Percentiles rank a stretch among this genome's conserved stretches.
phyloP scores from a whole-genome alignment of 352 stramenopile species.

The Phytophthora podocarpi region DNA sequence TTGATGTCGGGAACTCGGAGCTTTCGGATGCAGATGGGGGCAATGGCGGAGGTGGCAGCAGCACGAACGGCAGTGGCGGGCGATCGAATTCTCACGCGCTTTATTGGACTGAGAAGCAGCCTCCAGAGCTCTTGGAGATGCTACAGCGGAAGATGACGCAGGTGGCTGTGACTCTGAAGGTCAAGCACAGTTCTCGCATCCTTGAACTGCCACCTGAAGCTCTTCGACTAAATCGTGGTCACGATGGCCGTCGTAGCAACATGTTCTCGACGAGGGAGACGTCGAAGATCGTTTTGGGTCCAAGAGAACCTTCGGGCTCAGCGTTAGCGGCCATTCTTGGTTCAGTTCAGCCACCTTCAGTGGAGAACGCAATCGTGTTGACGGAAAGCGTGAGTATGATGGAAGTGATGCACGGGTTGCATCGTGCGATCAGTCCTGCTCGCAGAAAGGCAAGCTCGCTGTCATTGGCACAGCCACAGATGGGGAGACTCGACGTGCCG shows the following conservation, averaged over 20 bases:
- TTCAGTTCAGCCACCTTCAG: conserved; percentile 52
- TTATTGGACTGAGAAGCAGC: conserved; percentile 55
- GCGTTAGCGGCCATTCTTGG: conserved; percentile 52
- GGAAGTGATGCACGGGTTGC: conserved; percentile 44
- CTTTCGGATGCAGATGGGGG: not conserved
- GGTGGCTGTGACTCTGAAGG: conserved; percentile 61
- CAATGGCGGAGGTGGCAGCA: too few species aligned
- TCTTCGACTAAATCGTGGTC: conserved; percentile 24
- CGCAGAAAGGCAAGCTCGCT: conserved; percentile 21
- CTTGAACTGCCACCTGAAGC: conserved; percentile 31
- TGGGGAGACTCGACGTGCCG: conserved; percentile 1
- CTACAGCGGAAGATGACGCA: conserved; percentile 76
- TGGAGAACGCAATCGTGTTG: conserved; percentile 50
- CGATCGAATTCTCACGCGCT: conserved; percentile 23
- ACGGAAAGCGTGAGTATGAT: conserved; percentile 46
- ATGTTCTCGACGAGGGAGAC: conserved; percentile 54
- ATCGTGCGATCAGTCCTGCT: conserved; percentile 28
- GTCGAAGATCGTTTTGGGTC: conserved; percentile 64
- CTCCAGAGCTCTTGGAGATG: conserved; percentile 53
- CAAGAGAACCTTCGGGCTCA: conserved; percentile 52
- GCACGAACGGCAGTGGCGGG: not conserved
- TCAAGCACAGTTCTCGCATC: conserved; percentile 45
- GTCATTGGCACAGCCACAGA: conserved; percentile 11
- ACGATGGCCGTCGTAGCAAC: conserved; percentile 49
- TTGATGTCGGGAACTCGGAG: conserved; percentile 19